Percentiles rank a stretch among this genome's conserved stretches.
Evolutionary conservation across 345 rosid genomes (phyloP).

Genomic region (Erysimum cheiranthoides): DNA sequence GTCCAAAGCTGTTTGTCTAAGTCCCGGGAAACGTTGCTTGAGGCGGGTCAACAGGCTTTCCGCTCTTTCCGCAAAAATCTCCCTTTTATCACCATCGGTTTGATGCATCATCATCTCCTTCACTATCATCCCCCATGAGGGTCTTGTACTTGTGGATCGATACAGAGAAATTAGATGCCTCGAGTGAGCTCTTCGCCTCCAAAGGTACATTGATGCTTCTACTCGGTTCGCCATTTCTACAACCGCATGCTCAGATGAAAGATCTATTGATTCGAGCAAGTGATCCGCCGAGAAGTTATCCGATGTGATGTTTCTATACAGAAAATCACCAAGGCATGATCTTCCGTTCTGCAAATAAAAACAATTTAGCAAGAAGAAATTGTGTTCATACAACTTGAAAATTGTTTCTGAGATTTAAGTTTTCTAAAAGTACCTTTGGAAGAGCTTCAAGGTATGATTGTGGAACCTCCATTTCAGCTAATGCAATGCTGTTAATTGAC

Average conservation of each 20-base stretch:
- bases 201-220: constrained; percentile 78
- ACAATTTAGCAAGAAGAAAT: not conserved
- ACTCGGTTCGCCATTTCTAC: constrained; percentile 85
- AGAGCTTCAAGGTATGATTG: constrained; percentile 79
- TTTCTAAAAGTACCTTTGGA: constrained; percentile 64
- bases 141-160: constrained; percentile 63
- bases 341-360: constrained; percentile 73
- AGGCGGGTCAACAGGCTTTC: constrained; percentile 80
- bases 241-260: constrained; percentile 81
- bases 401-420: not conserved
- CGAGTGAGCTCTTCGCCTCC: constrained; percentile 75
- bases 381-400: not conserved
- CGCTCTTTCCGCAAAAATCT: constrained; percentile 78
- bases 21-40: constrained; percentile 89
- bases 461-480: constrained; percentile 95
- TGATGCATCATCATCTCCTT: constrained; percentile 84
- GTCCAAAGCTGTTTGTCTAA: constrained; percentile 86
- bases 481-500: constrained; percentile 79
- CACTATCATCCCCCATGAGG: constrained; percentile 89
- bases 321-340: constrained; percentile 80
- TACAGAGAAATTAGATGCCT: constrained; percentile 59
- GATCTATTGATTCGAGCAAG: constrained; percentile 84
- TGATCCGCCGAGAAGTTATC: constrained; percentile 81
- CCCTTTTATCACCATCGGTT: constrained; percentile 89
- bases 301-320: constrained; percentile 81